Conservation (phyloP, 1,139 yeast genomes). For the Scheffersomyces titani region DNA sequence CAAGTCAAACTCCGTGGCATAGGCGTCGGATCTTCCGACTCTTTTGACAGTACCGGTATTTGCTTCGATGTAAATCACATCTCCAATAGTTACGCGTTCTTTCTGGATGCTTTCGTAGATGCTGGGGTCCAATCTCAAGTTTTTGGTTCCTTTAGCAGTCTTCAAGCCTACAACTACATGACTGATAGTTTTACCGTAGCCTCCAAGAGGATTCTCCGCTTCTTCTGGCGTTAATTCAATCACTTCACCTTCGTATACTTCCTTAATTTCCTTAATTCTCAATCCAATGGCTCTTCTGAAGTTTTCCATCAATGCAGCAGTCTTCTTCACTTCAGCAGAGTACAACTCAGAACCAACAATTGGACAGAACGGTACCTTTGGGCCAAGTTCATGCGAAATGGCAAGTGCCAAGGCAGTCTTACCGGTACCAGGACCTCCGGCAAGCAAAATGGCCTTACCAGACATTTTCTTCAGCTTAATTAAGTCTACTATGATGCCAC, state of each 20-base stretch:
- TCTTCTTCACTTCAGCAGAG: conserved; percentile 97
- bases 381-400: conserved; percentile 94
- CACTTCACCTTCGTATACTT: conserved; percentile 98
- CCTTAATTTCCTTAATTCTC: conserved; percentile 95
- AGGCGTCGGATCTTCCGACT: conserved; percentile 97
- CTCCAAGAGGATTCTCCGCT: conserved; percentile 95
- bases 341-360: conserved; percentile 93
- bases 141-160: conserved; percentile 95
- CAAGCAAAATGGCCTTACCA: conserved; percentile 92
- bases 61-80: conserved; percentile 94
- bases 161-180: conserved; percentile 94
- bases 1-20: conserved; percentile 95
- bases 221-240: conserved; percentile 96
- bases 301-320: conserved; percentile 96
- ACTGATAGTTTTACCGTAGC: conserved; percentile 94
- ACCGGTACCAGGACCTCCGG: conserved; percentile 99
- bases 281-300: conserved; percentile 95
- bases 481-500: conserved; percentile 92
- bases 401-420: conserved; percentile 97
- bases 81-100: conserved; percentile 93
- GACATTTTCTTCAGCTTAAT: conserved; percentile 92
- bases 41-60: conserved; percentile 97
- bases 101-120: conserved; percentile 95
- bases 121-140: conserved; percentile 88
- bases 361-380: conserved; percentile 98